A percentile compares a stretch with the other conserved stretches of the same genome.
Conservation (phyloP, 192 early-diverging fungal genomes). For the Funneliformis geosporum region DNA sequence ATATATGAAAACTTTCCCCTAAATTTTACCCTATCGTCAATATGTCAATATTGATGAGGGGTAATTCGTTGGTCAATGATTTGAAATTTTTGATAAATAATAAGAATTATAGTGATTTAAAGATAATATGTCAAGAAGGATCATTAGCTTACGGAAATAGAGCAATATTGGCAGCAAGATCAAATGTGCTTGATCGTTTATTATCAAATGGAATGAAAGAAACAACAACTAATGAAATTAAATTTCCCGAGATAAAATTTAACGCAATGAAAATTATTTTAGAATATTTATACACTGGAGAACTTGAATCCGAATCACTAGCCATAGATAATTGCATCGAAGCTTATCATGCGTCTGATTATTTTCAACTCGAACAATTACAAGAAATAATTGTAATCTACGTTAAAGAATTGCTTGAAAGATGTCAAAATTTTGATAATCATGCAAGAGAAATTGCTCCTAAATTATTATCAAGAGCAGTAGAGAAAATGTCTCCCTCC, state of each 20-base stretch:
- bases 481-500: not conserved
- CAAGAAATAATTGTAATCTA: not conserved
- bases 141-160: not conserved
- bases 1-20: no score
- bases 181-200: not conserved
- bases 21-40: not conserved
- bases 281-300: slow-evolving; percentile 11
- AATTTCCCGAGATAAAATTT: not conserved
- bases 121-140: not conserved
- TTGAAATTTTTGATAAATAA: not conserved
- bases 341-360: slow-evolving; percentile 6
- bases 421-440: not conserved
- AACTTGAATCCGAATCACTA: not conserved
- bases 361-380: slow-evolving; percentile 11
- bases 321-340: not conserved
- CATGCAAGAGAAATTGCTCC: not conserved
- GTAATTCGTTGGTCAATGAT: not conserved
- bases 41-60: not conserved
- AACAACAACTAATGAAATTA: not conserved
- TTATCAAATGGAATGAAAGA: slow-evolving; percentile 19
- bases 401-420: not conserved
- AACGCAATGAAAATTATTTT: slow-evolving; percentile 2
- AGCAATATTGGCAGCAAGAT: slow-evolving; percentile 5
- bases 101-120: not conserved
- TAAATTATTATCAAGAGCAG: slow-evolving; percentile 9